A percentile compares a stretch with the other conserved stretches of the same genome.
Evolutionary conservation across 192 early-diverging fungal species (phyloP).

Genomic region (Pilaira anomala): DNA sequence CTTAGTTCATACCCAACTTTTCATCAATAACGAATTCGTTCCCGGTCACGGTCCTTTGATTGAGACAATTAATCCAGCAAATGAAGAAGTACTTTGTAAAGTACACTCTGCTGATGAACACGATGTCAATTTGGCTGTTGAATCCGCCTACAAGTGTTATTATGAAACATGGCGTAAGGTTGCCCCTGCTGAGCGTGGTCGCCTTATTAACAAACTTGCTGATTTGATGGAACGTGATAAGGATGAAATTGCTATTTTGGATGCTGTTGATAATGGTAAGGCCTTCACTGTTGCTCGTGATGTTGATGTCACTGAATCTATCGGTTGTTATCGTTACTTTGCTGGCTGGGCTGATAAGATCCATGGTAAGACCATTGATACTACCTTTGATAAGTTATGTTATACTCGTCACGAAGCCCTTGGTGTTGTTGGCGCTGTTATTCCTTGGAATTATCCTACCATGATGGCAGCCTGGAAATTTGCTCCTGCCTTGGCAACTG

Average conservation of each 20-base stretch:
- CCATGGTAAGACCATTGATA: constrained; percentile 49
- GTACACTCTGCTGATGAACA: constrained; percentile 35
- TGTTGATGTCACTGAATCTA: constrained; percentile 64
- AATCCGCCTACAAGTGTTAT: constrained; percentile 34
- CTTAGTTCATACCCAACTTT: constrained; percentile 39
- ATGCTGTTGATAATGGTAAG: constrained; percentile 81
- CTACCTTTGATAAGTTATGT: constrained; percentile 43
- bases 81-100: constrained; percentile 34
- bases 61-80: constrained; percentile 38
- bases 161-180: constrained; percentile 57
- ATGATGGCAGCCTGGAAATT: constrained; percentile 73
- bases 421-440: constrained; percentile 78
- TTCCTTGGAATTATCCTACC: constrained; percentile 73
- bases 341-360: constrained; percentile 68
- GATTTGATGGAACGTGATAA: constrained; percentile 49
- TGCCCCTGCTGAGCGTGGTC: constrained; percentile 46
- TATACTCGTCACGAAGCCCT: constrained; percentile 59
- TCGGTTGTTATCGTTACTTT: constrained; percentile 76
- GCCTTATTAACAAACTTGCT: constrained; percentile 61
- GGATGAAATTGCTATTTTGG: constrained; percentile 51
- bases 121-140: constrained; percentile 41
- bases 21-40: constrained; percentile 44
- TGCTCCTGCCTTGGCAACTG: constrained; percentile 72
- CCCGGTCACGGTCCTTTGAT: constrained; percentile 37
- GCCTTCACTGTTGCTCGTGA: constrained; percentile 56